Evolutionary conservation across 345 rosid genomes (phyloP).

Genomic region (Eucalyptus sp.): DNA sequence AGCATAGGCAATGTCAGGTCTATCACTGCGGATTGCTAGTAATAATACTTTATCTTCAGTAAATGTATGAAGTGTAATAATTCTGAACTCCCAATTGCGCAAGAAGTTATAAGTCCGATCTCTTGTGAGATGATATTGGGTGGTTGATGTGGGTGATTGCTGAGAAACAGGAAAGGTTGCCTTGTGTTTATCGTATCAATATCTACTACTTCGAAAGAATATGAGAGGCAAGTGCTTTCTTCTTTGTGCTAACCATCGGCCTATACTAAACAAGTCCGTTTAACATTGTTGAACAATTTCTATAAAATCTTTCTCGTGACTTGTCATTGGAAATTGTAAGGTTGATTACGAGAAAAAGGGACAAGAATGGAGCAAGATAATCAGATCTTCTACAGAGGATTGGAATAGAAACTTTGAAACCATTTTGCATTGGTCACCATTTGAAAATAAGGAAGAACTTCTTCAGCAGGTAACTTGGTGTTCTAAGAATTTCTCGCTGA

Average conservation of each 20-base stretch:
- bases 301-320: not conserved
- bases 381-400: constrained; percentile 26
- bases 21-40: not conserved
- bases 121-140: not conserved
- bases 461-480: constrained; percentile 27
- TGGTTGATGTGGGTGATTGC: not conserved
- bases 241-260: not conserved
- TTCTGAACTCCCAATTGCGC: not conserved
- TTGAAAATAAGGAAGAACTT: constrained; percentile 25
- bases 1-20: not conserved
- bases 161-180: not conserved
- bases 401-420: constrained; percentile 44
- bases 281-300: not conserved
- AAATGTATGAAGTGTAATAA: not conserved
- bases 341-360: constrained; percentile 45
- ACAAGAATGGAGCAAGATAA: constrained; percentile 25
- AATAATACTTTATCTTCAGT: not conserved
- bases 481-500: not conserved
- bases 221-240: not conserved
- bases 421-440: constrained; percentile 68
- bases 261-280: not conserved
- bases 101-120: not conserved
- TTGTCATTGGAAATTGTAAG: constrained; percentile 9
- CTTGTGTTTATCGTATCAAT: not conserved
- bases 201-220: not conserved